These are phyloP conservation scores for Lachancea fermentati DNA, from an alignment of 805 yeast species.

Conservation along the genomic window DNA sequence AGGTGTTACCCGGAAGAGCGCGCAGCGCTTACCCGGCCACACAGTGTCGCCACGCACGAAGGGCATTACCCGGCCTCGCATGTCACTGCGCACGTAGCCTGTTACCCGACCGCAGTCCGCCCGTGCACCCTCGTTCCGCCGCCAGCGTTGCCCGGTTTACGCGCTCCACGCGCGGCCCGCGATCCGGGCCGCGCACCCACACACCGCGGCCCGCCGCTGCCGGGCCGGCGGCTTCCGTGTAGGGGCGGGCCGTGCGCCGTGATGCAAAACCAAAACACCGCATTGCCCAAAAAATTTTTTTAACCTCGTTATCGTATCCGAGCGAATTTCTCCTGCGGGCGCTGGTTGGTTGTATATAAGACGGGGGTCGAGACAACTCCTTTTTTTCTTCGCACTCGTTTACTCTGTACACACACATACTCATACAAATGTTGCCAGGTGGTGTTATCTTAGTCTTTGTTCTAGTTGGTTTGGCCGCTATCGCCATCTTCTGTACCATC, in stretches of 20 bases:
- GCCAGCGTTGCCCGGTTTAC: no score
- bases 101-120: background rate
- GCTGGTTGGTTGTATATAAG: background rate
- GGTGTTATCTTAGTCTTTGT: constrained; percentile 70
- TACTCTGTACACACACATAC: constrained; percentile 6
- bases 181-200: no score
- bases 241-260: no score
- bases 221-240: background rate
- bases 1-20: no score
- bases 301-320: background rate
- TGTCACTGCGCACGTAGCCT: background rate
- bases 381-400: background rate
- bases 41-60: no score
- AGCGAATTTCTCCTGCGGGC: background rate
- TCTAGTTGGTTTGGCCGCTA: constrained; percentile 32
- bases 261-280: background rate
- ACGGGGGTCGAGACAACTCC: background rate
- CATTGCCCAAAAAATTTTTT: background rate
- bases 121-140: background rate
- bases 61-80: no score
- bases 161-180: no score
- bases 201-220: background rate
- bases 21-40: no score
- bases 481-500: constrained; percentile 29
- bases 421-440: constrained; percentile 51